Conservation (phyloP, 305 asterid species). For the Rubia tinctorum region DNA sequence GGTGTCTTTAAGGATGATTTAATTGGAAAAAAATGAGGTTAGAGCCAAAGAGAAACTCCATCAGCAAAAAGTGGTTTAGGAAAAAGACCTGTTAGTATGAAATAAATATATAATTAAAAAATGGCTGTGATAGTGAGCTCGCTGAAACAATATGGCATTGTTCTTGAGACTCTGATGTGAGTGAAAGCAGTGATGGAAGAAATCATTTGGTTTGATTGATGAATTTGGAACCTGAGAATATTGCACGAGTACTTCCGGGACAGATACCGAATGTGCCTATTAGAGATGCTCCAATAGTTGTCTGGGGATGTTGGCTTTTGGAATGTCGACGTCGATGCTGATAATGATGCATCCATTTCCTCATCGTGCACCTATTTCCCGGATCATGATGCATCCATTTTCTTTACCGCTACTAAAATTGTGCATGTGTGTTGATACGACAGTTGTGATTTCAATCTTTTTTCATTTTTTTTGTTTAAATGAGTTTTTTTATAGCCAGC, state of each 20-base stretch:
- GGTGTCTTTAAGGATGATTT: conserved; percentile 50
- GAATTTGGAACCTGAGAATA: conserved; percentile 53
- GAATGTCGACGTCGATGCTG: conserved; percentile 60
- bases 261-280: conserved; percentile 67
- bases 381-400: conserved; percentile 54
- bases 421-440: neutral
- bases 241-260: conserved; percentile 74
- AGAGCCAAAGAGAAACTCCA: conserved; percentile 15
- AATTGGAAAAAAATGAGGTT: conserved; percentile 24
- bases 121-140: conserved; percentile 38
- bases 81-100: conserved; percentile 53
- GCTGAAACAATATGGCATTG: conserved; percentile 31
- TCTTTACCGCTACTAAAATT: conserved; percentile 40
- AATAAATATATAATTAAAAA: conserved; percentile 37
- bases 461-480: neutral
- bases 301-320: conserved; percentile 81
- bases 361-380: conserved; percentile 75
- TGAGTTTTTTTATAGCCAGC: no score
- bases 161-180: conserved; percentile 20
- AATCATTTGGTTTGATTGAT: conserved; percentile 38
- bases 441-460: no score
- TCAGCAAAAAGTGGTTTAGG: conserved; percentile 19
- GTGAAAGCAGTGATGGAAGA: conserved; percentile 27
- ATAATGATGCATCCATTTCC: no score
- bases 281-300: conserved; percentile 50